Percentiles rank a stretch among this genome's conserved stretches.
These are phyloP conservation scores for Candida ficus DNA, from an alignment of 805 yeast genomes.

Conservation along the genomic window DNA sequence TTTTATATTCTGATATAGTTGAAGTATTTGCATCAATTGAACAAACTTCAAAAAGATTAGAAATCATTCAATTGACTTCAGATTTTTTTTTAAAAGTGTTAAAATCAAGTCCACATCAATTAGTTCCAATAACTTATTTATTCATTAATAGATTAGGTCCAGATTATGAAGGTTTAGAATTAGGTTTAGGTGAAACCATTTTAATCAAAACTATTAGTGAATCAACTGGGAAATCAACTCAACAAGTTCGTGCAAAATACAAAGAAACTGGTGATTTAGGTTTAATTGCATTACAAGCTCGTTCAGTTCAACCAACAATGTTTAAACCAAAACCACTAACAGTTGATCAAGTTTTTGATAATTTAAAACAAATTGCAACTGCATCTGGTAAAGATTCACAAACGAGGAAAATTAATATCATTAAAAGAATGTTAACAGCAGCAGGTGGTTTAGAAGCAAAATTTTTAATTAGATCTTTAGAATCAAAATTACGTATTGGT, in stretches of 20 bases:
- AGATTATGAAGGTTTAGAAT: constrained; percentile 89
- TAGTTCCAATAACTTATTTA: constrained; percentile 72
- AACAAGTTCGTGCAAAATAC: constrained; percentile 69
- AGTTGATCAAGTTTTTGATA: constrained; percentile 65
- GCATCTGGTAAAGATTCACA: constrained; percentile 81
- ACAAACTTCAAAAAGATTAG: constrained; percentile 73
- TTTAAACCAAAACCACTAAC: constrained; percentile 83
- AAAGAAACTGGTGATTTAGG: constrained; percentile 88
- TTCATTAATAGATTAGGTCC: constrained; percentile 91
- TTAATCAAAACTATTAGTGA: constrained; percentile 85
- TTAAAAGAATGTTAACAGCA: constrained; percentile 79
- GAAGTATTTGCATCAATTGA: constrained; percentile 75
- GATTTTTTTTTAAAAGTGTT: constrained; percentile 67
- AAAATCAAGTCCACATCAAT: constrained; percentile 42
- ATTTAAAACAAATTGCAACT: constrained; percentile 71
- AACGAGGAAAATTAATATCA: constrained; percentile 65
- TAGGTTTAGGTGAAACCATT: constrained; percentile 90
- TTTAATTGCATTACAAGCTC: constrained; percentile 74
- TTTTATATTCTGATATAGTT: constrained; percentile 38
- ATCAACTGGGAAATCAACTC: constrained; percentile 75
- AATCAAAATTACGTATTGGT: constrained; percentile 89
- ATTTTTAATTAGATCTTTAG: constrained; percentile 81
- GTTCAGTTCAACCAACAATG: constrained; percentile 87
- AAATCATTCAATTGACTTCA: constrained; percentile 71
- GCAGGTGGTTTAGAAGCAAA: constrained; percentile 87